These are phyloP conservation scores for Candida nanaspora DNA, from an alignment of 805 yeast species.

Conservation along the genomic window DNA sequence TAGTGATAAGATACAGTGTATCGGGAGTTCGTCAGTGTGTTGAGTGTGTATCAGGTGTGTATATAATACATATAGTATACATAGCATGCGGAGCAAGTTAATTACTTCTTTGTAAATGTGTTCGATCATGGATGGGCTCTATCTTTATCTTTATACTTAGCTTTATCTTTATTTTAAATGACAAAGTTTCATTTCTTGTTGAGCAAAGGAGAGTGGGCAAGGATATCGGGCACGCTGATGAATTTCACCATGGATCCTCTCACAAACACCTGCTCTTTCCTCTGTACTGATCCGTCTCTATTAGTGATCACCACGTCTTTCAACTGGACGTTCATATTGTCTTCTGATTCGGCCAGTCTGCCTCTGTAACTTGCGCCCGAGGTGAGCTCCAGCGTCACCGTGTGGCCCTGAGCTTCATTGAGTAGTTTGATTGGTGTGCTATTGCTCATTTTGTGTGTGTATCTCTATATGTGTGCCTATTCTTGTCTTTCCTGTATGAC, in stretches of 20 bases:
- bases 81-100: too few species aligned
- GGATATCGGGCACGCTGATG: constrained; percentile 81
- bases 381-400: constrained; percentile 71
- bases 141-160: too few species aligned
- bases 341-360: constrained; percentile 76
- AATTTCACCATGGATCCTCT: constrained; percentile 88
- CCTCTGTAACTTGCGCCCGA: constrained; percentile 89
- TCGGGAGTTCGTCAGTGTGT: too few species aligned
- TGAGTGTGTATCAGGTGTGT: too few species aligned
- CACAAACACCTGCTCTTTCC: constrained; percentile 78
- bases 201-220: constrained; percentile 85
- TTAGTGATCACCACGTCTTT: constrained; percentile 76
- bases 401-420: constrained; percentile 85
- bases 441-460: constrained; percentile 38
- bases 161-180: too few species aligned
- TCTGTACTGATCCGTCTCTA: constrained; percentile 65
- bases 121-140: too few species aligned
- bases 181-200: too few species aligned
- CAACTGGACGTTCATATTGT: constrained; percentile 88
- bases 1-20: too few species aligned
- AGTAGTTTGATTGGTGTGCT: constrained; percentile 82
- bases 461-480: not conserved
- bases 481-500: too few species aligned
- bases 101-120: too few species aligned
- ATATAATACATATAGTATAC: too few species aligned